Conservation (phyloP, 176 grass and related monocot genomes). For the Rhynchospora breviuscula region DNA sequence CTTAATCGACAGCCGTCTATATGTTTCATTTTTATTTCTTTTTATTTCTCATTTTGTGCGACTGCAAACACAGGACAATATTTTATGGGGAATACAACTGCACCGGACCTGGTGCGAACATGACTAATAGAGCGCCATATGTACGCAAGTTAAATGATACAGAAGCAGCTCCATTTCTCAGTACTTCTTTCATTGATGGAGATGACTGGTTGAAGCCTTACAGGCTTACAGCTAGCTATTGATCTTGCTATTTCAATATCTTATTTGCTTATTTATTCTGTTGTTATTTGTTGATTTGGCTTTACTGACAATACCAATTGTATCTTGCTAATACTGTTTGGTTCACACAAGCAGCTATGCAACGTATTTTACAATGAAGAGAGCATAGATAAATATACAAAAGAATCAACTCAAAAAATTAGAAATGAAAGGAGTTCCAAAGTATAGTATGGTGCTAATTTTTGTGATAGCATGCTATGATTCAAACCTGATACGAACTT, state of each 20-base stretch:
- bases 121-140: constrained; percentile 46
- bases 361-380: background rate
- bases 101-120: constrained; percentile 59
- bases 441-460: background rate
- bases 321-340: background rate
- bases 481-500: background rate
- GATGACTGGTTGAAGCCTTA: constrained; percentile 65
- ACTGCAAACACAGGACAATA: constrained; percentile 48
- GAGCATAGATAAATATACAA: background rate
- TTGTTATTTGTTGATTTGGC: constrained; percentile 12
- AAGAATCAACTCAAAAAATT: background rate
- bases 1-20: background rate
- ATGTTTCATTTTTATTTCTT: constrained; percentile 2
- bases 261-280: background rate
- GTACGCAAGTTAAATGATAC: constrained; percentile 49
- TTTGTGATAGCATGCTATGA: background rate
- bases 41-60: background rate
- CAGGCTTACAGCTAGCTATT: constrained; percentile 21
- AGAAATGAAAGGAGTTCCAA: background rate
- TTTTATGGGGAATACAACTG: constrained; percentile 80
- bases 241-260: background rate
- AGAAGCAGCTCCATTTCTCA: constrained; percentile 62
- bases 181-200: constrained; percentile 69
- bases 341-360: background rate
- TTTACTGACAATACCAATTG: background rate